These are phyloP conservation scores for Aspergillus unguis DNA, from an alignment of 2,329 filamentous ascomycete species.

Conservation along the genomic window DNA sequence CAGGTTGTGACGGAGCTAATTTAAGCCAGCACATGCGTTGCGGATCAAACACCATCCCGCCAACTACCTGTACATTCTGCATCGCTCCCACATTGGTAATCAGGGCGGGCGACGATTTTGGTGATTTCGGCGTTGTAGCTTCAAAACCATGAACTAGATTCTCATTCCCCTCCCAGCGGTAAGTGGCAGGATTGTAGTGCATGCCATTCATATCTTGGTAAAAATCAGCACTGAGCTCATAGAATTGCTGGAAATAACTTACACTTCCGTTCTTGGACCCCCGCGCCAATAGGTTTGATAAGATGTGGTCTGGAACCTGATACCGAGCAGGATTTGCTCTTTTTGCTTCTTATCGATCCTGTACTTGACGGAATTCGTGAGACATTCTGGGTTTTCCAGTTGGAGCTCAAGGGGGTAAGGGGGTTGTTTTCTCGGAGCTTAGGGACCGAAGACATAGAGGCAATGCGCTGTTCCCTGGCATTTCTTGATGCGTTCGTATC, in stretches of 20 bases:
- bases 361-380: conserved; percentile 52
- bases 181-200: conserved; percentile 86
- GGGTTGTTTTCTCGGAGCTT: conserved; percentile 44
- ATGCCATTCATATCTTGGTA: conserved; percentile 80
- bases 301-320: conserved; percentile 68
- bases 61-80: conserved; percentile 87
- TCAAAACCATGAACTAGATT: conserved; percentile 78
- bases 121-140: conserved; percentile 41
- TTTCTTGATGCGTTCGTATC: conserved; percentile 65
- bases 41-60: conserved; percentile 98
- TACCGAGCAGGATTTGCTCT: conserved; percentile 33
- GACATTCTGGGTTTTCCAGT: conserved; percentile 57
- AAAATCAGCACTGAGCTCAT: conserved; percentile 13
- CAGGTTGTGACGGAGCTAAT: conserved; percentile 51
- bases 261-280: conserved; percentile 76
- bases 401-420: conserved; percentile 53
- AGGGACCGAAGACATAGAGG: conserved; percentile 36
- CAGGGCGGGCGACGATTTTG: conserved; percentile 59
- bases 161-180: conserved; percentile 95
- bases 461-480: conserved; percentile 60
- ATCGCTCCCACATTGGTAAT: conserved; percentile 85
- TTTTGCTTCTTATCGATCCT: conserved; percentile 47
- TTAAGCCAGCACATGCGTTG: conserved; percentile 98
- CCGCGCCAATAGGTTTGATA: conserved; percentile 76
- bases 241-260: conserved; percentile 37